These are phyloP conservation scores for Pseudopyrenochaeta lycopersici DNA, from an alignment of 2,329 filamentous ascomycete genomes.

Conservation along the genomic window DNA sequence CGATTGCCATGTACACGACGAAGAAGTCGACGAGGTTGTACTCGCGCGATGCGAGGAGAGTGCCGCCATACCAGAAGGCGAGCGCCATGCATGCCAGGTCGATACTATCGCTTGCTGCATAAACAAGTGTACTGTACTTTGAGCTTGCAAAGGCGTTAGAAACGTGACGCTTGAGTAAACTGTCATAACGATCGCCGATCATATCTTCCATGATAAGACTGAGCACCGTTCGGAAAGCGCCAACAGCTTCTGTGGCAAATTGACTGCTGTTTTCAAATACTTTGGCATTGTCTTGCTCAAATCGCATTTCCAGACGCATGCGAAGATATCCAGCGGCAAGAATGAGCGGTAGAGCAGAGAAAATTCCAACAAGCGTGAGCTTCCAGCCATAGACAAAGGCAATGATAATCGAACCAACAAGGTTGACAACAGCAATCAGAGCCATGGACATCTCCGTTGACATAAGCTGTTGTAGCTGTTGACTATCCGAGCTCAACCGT, in stretches of 20 bases:
- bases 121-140: conserved; percentile 69
- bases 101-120: conserved; percentile 74
- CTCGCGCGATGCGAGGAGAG: conserved; percentile 54
- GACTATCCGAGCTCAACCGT: conserved; percentile 64
- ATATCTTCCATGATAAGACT: conserved; percentile 74
- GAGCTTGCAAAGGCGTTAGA: conserved; percentile 68
- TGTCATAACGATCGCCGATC: conserved; percentile 69
- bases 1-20: conserved; percentile 62
- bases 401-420: conserved; percentile 71
- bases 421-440: conserved; percentile 71
- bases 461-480: conserved; percentile 69
- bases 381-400: conserved; percentile 81
- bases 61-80: conserved; percentile 63
- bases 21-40: conserved; percentile 61
- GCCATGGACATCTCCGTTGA: conserved; percentile 68
- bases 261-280: conserved; percentile 77
- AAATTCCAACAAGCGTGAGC: conserved; percentile 72
- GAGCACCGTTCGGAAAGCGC: conserved; percentile 76
- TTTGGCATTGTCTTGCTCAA: conserved; percentile 72
- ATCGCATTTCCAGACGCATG: conserved; percentile 68
- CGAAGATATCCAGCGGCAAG: conserved; percentile 60
- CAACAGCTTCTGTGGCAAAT: conserved; percentile 77
- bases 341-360: conserved; percentile 64
- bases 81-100: conserved; percentile 70
- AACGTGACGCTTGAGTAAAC: conserved; percentile 68